Evolutionary conservation across 192 early-diverging fungal genomes (phyloP).

Genomic region (Entomortierella lignicola): DNA sequence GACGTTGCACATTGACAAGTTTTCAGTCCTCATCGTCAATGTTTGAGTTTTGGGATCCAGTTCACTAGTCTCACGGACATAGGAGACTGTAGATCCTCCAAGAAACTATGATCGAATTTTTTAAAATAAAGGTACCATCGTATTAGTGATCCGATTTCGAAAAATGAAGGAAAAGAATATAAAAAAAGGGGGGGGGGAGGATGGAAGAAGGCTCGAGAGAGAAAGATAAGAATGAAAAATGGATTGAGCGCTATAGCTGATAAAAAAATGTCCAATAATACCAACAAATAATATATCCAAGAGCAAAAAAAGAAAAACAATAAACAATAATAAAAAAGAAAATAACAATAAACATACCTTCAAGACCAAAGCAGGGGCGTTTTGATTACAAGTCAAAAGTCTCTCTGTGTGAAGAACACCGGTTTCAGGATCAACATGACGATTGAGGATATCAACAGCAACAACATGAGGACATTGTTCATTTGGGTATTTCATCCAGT

Average conservation of each 20-base stretch:
- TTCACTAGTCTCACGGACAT: conserved; percentile 91
- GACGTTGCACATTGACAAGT: conserved; percentile 88
- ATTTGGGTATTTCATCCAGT: conserved; percentile 99
- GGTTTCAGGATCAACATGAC: conserved; percentile 81
- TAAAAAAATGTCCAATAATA: no score
- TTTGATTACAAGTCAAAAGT: conserved; percentile 89
- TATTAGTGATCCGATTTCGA: no score
- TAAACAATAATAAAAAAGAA: neutral
- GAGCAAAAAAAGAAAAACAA: neutral
- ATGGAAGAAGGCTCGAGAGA: no score
- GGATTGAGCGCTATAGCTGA: no score
- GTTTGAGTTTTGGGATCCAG: conserved; percentile 82
- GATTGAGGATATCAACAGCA: conserved; percentile 89
- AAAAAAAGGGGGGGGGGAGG: no score
- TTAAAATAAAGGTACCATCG: neutral
- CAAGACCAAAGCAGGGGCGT: conserved; percentile 81
- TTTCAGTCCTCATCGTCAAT: conserved; percentile 82
- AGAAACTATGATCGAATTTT: conserved; percentile 58
- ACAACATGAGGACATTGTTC: conserved; percentile 90
- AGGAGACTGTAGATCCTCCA: conserved; percentile 76
- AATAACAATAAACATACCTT: conserved; percentile 40
- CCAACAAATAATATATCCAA: neutral
- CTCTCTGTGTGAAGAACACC: conserved; percentile 92
- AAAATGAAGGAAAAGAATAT: no score
- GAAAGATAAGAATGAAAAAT: neutral